Evolutionary conservation across 495 filamentous ascomycete genomes (phyloP).

Genomic region (Xylaria intraflava): DNA sequence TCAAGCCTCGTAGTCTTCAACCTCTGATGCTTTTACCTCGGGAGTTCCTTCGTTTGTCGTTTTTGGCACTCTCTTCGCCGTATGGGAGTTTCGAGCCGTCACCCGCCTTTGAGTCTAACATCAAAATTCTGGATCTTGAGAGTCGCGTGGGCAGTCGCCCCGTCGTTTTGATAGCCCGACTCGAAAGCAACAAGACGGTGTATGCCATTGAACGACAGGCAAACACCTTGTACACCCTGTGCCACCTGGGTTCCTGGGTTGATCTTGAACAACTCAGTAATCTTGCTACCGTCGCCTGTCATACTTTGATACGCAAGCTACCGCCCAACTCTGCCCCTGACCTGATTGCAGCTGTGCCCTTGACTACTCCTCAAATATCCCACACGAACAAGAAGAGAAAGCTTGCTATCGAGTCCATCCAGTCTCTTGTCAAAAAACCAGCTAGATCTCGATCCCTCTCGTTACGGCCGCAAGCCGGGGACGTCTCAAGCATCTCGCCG

Average conservation of each 20-base stretch:
- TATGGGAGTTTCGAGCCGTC: conserved; percentile 45
- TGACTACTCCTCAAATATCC: conserved; percentile 34
- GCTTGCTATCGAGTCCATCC: conserved; percentile 48
- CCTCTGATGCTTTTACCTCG: conserved; percentile 58
- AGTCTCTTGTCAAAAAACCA: conserved; percentile 38
- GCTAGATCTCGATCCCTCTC: conserved; percentile 23
- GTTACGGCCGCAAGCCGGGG: conserved; percentile 18
- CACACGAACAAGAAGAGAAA: conserved; percentile 41
- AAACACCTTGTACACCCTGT: conserved; percentile 60
- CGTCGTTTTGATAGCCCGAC: conserved; percentile 60
- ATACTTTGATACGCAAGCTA: conserved; percentile 16
- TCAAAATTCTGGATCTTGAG: conserved; percentile 56
- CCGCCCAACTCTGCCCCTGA: background rate
- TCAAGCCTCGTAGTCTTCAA: conserved; percentile 53
- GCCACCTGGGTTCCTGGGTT: conserved; percentile 61
- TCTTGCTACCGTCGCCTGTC: conserved; percentile 34
- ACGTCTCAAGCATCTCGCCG: conserved; percentile 7
- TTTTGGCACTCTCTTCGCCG: conserved; percentile 51
- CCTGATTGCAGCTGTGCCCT: conserved; percentile 12
- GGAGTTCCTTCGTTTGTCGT: conserved; percentile 52
- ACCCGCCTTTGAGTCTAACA: conserved; percentile 52
- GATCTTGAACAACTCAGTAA: conserved; percentile 42
- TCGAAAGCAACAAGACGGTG: conserved; percentile 50
- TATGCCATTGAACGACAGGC: conserved; percentile 71
- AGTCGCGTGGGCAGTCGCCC: conserved; percentile 43